A percentile compares a stretch with the other conserved stretches of the same genome.
Conservation (phyloP, 805 yeast genomes). For the Brettanomyces nanus region DNA sequence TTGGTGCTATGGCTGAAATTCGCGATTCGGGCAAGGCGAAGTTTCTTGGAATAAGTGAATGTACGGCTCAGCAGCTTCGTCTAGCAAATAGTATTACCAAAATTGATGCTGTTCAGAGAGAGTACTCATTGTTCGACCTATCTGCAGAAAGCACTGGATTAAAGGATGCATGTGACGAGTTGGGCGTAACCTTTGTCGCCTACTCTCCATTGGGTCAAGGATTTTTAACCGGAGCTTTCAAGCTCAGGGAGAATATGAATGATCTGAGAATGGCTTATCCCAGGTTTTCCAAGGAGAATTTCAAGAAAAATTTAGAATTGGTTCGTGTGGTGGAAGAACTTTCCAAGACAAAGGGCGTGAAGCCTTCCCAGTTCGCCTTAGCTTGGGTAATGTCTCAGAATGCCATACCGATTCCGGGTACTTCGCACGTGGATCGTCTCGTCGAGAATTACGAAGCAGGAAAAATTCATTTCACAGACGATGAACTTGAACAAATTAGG, state of each 20-base stretch:
- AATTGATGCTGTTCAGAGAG: not conserved
- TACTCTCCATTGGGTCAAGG: not conserved
- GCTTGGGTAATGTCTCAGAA: not conserved
- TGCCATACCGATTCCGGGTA: not conserved
- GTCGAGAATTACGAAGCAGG: not conserved
- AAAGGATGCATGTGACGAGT: not conserved
- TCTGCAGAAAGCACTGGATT: not conserved
- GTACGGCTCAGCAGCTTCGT: not conserved
- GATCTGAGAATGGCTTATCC: not conserved
- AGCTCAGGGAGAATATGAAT: not conserved
- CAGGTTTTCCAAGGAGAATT: not conserved
- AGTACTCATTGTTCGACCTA: not conserved
- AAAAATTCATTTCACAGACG: not conserved
- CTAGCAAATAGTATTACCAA: not conserved
- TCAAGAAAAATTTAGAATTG: not conserved
- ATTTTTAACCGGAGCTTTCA: not conserved
- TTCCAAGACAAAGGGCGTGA: not conserved
- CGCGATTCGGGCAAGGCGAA: constrained; percentile 33
- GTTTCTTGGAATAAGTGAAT: not conserved
- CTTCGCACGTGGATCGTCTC: not conserved
- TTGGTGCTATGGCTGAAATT: constrained; percentile 47
- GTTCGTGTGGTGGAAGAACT: not conserved
- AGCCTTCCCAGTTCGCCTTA: not conserved
- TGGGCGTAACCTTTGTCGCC: not conserved
- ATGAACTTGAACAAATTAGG: not conserved